A percentile compares a stretch with the other conserved stretches of the same genome.
These are phyloP conservation scores for Saturnispora gosingensis DNA, from an alignment of 805 yeast species.

Conservation along the genomic window DNA sequence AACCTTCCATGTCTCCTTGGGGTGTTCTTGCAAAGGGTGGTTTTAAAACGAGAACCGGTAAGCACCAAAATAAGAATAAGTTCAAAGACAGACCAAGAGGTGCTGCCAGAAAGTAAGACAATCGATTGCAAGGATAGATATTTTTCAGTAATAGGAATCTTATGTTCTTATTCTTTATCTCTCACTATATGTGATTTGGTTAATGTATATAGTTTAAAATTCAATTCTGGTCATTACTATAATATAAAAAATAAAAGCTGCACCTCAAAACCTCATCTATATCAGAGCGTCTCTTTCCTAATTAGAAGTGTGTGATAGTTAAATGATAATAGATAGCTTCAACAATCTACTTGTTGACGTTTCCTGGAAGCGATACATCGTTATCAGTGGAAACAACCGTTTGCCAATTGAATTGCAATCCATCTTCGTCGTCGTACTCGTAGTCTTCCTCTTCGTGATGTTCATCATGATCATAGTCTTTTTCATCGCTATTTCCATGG, in stretches of 20 bases:
- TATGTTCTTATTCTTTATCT: not conserved
- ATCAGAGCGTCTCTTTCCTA: not conserved
- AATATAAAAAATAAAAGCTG: not conserved
- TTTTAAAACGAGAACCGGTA: constrained; percentile 88
- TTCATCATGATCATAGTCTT: constrained; percentile 6
- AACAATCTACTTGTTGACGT: not conserved
- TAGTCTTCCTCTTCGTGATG: not conserved
- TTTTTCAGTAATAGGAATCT: not conserved
- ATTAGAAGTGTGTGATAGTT: not conserved
- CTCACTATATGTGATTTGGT: not conserved
- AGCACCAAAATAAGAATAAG: constrained; percentile 72
- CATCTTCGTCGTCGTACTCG: constrained; percentile 2
- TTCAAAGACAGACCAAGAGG: constrained; percentile 90
- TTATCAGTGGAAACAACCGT: constrained; percentile 6
- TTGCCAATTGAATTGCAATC: constrained; percentile 7
- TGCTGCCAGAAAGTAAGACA: constrained; percentile 10
- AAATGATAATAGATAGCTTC: not conserved
- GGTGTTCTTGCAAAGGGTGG: constrained; percentile 88
- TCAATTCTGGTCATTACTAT: not conserved
- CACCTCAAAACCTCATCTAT: not conserved
- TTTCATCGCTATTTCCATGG: not conserved
- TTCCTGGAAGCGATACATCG: constrained; percentile 6
- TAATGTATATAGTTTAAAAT: not conserved
- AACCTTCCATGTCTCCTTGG: constrained; percentile 92
- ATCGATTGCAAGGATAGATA: not conserved